These are phyloP conservation scores for Dichotomocladium elegans DNA, from an alignment of 371 early-diverging fungal species.

Conservation along the genomic window DNA sequence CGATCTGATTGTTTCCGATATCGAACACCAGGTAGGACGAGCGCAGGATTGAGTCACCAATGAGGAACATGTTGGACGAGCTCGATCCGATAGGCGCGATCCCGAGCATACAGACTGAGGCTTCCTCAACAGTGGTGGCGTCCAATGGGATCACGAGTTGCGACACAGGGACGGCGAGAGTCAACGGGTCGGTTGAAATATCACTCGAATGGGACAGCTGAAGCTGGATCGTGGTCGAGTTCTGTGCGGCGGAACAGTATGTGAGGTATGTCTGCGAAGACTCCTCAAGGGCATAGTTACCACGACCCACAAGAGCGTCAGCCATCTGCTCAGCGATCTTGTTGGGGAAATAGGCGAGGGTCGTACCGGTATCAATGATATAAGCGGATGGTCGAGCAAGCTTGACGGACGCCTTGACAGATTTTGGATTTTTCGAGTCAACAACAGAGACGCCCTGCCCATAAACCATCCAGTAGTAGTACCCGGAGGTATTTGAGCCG, in stretches of 20 bases:
- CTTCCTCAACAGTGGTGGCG: slow-evolving; percentile 1
- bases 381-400: slow-evolving; percentile 14
- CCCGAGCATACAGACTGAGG: slow-evolving; percentile 38
- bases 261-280: slow-evolving; percentile 20
- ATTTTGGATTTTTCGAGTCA: neutral
- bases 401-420: neutral
- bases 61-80: slow-evolving; percentile 18
- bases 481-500: slow-evolving; percentile 4
- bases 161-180: slow-evolving; percentile 26
- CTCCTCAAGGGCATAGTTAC: slow-evolving; percentile 12
- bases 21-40: slow-evolving; percentile 42
- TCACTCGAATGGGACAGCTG: slow-evolving; percentile 1
- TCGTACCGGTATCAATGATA: slow-evolving; percentile 47
- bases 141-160: slow-evolving; percentile 36
- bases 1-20: slow-evolving; percentile 27
- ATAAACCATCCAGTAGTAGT: slow-evolving; percentile 48
- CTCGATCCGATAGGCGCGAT: slow-evolving; percentile 23
- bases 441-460: slow-evolving; percentile 30
- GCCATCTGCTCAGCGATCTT: slow-evolving; percentile 20
- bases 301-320: slow-evolving; percentile 13
- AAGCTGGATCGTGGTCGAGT: slow-evolving; percentile 1
- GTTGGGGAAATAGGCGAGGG: slow-evolving; percentile 38
- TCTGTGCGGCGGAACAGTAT: slow-evolving; percentile 14
- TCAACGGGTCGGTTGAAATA: slow-evolving; percentile 9
- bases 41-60: slow-evolving; percentile 37